Evolutionary conservation across 176 grass and related monocot species (phyloP).

Genomic region (Aegilops sharonensis): DNA sequence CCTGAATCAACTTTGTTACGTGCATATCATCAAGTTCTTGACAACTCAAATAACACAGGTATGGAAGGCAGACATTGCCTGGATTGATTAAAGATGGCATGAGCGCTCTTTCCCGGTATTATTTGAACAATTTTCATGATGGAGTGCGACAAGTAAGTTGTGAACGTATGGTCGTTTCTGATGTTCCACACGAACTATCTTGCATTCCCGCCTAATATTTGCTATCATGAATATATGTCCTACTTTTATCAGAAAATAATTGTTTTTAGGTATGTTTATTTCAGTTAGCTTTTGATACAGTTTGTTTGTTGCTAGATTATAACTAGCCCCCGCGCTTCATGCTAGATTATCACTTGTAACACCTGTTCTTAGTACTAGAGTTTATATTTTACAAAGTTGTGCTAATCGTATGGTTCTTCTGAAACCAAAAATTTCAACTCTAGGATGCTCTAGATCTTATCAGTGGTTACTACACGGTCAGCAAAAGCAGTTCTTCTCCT

Average conservation of each 20-base stretch:
- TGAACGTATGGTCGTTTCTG: slow-evolving; percentile 2
- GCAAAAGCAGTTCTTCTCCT: slow-evolving; percentile 56
- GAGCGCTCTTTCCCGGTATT: slow-evolving; percentile 94
- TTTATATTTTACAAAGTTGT: slow-evolving; percentile 1
- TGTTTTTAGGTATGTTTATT: slow-evolving; percentile 1
- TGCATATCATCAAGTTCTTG: slow-evolving; percentile 11
- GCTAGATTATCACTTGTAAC: slow-evolving; percentile 17
- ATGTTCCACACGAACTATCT: background rate
- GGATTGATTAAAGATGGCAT: slow-evolving; percentile 93
- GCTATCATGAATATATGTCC: background rate
- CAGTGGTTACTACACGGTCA: slow-evolving; percentile 71
- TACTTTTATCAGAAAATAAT: slow-evolving; percentile 7
- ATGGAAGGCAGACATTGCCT: slow-evolving; percentile 90
- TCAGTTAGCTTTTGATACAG: background rate
- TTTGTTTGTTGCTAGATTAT: background rate
- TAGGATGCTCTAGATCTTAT: slow-evolving; percentile 97
- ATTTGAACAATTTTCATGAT: slow-evolving; percentile 97
- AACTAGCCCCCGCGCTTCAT: background rate
- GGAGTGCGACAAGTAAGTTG: slow-evolving; percentile 76
- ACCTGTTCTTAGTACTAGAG: background rate
- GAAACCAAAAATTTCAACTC: slow-evolving; percentile 35
- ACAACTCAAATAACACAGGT: slow-evolving; percentile 47
- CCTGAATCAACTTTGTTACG: background rate
- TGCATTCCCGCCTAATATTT: slow-evolving; percentile 7
- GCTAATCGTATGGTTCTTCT: slow-evolving; percentile 17